Conservation (phyloP, 805 yeast genomes). For the Wickerhamomyces bisporus region DNA sequence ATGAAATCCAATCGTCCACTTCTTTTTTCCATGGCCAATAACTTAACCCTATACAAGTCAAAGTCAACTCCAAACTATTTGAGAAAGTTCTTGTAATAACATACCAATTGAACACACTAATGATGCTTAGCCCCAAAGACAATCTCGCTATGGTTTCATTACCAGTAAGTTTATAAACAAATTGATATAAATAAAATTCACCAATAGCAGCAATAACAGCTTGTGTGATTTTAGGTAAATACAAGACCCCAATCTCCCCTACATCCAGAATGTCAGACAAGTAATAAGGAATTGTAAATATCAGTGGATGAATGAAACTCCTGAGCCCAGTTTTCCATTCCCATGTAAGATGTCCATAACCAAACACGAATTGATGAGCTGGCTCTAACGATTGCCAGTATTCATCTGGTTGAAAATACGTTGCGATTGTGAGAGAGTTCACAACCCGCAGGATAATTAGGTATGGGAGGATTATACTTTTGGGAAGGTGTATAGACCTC, state of each 20-base stretch:
- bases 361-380: conserved; percentile 70
- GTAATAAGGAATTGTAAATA: conserved; percentile 49
- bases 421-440: conserved; percentile 58
- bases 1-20: conserved; percentile 14
- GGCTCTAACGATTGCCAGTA: conserved; percentile 92
- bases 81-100: conserved; percentile 79
- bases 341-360: conserved; percentile 88
- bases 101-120: conserved; percentile 79
- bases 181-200: conserved; percentile 53
- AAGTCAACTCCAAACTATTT: conserved; percentile 70
- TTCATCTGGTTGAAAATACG: conserved; percentile 96
- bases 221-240: conserved; percentile 63
- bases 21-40: conserved; percentile 63
- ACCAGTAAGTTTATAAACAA: conserved; percentile 35
- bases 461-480: conserved; percentile 19
- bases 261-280: conserved; percentile 28
- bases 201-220: conserved; percentile 67
- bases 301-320: conserved; percentile 72
- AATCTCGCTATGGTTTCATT: conserved; percentile 32
- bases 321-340: conserved; percentile 82
- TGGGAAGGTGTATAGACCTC: conserved; percentile 14
- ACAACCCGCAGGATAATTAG: conserved; percentile 43
- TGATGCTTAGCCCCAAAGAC: conserved; percentile 46
- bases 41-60: conserved; percentile 61
- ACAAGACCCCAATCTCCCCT: conserved; percentile 35